Base-by-base conservation (phyloP, 768 basidiomycete species). In the Russula dissimulans region DNA sequence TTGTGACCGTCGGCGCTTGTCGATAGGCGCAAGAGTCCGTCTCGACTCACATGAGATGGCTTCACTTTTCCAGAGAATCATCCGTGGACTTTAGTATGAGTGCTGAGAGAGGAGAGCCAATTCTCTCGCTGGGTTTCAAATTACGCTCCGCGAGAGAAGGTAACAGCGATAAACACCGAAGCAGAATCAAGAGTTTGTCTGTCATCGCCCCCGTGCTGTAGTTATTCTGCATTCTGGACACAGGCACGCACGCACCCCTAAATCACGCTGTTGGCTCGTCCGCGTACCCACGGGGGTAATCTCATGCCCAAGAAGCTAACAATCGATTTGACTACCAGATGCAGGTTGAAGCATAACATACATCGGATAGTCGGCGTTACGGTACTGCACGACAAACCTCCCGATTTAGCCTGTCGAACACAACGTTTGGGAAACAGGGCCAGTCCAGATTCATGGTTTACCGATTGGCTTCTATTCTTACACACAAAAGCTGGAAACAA, bases 71-170 rank as follows among this genome's bases (percentile, higher is more conserved):
- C 12, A 31, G 29, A 7, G 39, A 41, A 41, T 41, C 4, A 14
- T 4, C 9, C 39, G 14, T 7, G 34, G 34, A 18, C 34, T 38
- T 31, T 55, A 48, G 5, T 34, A 36, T 44, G 44, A 41, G 43
- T 45, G 43, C 15, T 31, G 3, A n/a, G 44, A 49, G 10, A 36
- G 14, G 43, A 50, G 52, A 60, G 42, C 14, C 36, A 50, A 38
- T 34, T 15, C 11, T 18, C 44, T 64, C 63, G 63, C 63, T 64
- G 63, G 61, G 63, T 64, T 64, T 55, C 12, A 64, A 64, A 64
- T 64, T 64, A 47, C 42, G 45, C 63, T 62, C 60, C 60, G 63
- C 63, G 63, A 62, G 55, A 54, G 45, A 60, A 51, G 59, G 48
- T 39, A 55, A 55, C 47, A 42, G 52, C 44, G 32, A 54, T 60